These are phyloP conservation scores for Moesziomyces sp. DNA, from an alignment of 1,284 basidiomycete species.

Conservation along the genomic window DNA sequence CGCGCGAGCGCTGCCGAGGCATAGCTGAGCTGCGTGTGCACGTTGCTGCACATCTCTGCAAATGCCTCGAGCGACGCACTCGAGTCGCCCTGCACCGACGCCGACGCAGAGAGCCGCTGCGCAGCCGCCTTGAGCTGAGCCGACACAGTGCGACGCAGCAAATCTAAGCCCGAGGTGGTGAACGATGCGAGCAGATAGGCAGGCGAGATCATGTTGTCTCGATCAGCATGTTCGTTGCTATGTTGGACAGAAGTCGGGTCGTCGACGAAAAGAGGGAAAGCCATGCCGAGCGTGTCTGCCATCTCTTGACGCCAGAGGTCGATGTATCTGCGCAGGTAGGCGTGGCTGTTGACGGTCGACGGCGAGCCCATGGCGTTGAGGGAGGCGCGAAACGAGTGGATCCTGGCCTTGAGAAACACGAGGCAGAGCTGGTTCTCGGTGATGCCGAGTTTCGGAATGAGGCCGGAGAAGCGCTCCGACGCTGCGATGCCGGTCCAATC, in stretches of 20 bases:
- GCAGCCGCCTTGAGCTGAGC: slow-evolving; percentile 16
- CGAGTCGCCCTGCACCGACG: slow-evolving; percentile 2
- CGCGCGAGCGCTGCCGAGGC: slow-evolving; percentile 32
- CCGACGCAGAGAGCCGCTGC: not conserved
- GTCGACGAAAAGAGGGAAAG: slow-evolving; percentile 86
- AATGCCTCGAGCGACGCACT: slow-evolving; percentile 16
- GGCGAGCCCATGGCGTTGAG: slow-evolving; percentile 66
- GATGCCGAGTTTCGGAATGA: slow-evolving; percentile 65
- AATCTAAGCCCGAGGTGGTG: slow-evolving; percentile 21
- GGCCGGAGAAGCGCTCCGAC: not conserved
- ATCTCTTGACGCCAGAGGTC: slow-evolving; percentile 91
- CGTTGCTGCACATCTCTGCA: slow-evolving; percentile 22
- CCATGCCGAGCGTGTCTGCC: slow-evolving; percentile 90
- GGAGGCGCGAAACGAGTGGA: slow-evolving; percentile 72
- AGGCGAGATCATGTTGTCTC: slow-evolving; percentile 15
- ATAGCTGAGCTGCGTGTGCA: slow-evolving; percentile 47
- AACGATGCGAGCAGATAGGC: slow-evolving; percentile 39
- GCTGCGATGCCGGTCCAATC: slow-evolving; percentile 4
- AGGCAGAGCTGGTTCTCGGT: slow-evolving; percentile 76
- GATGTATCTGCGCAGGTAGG: slow-evolving; percentile 74
- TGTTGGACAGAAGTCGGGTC: slow-evolving; percentile 57
- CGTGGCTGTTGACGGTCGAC: slow-evolving; percentile 23
- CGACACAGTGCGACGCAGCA: slow-evolving; percentile 17
- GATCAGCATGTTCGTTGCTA: too few species aligned
- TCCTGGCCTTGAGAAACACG: slow-evolving; percentile 76